Base-by-base conservation (phyloP, 371 early-diverging fungal genomes). In the Capniomyces stellatus region DNA sequence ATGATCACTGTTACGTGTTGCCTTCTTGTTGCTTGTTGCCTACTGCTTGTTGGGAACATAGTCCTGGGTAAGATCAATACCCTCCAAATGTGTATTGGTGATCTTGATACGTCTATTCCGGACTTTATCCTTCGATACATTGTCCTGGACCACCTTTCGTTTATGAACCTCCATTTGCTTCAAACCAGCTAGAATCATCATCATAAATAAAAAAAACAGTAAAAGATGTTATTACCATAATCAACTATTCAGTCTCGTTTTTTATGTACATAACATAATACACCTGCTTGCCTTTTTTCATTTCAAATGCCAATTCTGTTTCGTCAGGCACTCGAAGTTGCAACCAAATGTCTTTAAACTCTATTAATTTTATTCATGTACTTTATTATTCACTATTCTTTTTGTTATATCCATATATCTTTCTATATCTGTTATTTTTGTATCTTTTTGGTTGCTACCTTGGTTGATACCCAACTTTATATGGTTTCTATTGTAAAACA, bases 41-140 rank as follows among this genome's bases (percentile, higher is more conserved):
- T 59, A 62, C 3, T 46, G 51, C 15, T 46, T 41, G 1, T 52
- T 58, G 3, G 60, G 63, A 6, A 80, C 74, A 61, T 82, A 85
- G 63, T 85, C 85, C 61, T 79, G 76, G 8, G 85, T 82, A 12
- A 89, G 66, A 68, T 89, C 89, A 52, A 87, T 74, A 43, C 77
- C 80, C 29, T 79, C 75, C 71, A 89, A 74, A 62, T 89, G 89
- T 31, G 85, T 85, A 57, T 89, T 89, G 12, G 86, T 86, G 54
- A 87, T 82, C 64, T 85, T 84, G 58, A 83, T 77, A 64, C 78
- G 80, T 50, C 87, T 58, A 28, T 47, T 52, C 28, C 2, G 71
- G 66, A 67, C 72, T 53, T 24, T 29, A 18, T 21, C 12, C 18
- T 44, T 46, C 23, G n/a, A 51, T 31, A 42, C 10, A 25, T 57